Evolutionary conservation across 108 stramenopile genomes (phyloP).

Genomic region (Epipyxis sp.): DNA sequence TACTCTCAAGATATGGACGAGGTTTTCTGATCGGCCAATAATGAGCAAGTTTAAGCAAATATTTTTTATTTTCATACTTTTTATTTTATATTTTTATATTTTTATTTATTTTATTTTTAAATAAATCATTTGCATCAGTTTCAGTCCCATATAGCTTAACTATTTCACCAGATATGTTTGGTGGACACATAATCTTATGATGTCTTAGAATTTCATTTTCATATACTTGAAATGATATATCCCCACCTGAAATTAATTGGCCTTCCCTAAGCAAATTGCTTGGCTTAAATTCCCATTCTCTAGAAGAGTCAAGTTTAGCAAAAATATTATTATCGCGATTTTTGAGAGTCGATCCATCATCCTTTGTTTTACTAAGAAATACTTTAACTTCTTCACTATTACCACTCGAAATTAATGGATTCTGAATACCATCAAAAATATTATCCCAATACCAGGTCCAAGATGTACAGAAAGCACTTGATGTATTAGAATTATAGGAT

Average conservation of each 20-base stretch:
- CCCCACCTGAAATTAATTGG: conserved; percentile 70
- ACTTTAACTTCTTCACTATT: conserved; percentile 71
- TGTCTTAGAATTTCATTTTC: conserved; percentile 93
- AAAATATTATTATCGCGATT: no score
- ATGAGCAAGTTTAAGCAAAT: conserved; percentile 78
- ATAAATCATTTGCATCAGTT: conserved; percentile 85
- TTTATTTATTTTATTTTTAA: conserved; percentile 80
- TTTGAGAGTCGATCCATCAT: no score
- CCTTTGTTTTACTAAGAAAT: conserved; percentile 91
- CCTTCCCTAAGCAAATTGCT: conserved; percentile 75
- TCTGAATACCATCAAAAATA: conserved; percentile 99
- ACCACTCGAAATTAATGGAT: conserved; percentile 84
- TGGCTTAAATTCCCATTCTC: conserved; percentile 90
- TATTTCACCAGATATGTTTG: conserved; percentile 92
- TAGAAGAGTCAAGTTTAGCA: conserved; percentile 77
- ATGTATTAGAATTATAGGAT: conserved; percentile 85
- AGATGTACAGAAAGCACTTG: conserved; percentile 93
- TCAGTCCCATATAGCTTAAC: conserved; percentile 86
- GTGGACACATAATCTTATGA: conserved; percentile 97
- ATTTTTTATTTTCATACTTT: conserved; percentile 61
- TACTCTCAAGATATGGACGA: conserved; percentile 91
- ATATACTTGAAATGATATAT: conserved; percentile 86
- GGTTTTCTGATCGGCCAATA: conserved; percentile 99
- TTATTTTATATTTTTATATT: conserved; percentile 95
- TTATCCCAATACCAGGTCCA: conserved; percentile 98